Conservation (phyloP, 192 early-diverging fungal species). For the Funneliformis geosporum region DNA sequence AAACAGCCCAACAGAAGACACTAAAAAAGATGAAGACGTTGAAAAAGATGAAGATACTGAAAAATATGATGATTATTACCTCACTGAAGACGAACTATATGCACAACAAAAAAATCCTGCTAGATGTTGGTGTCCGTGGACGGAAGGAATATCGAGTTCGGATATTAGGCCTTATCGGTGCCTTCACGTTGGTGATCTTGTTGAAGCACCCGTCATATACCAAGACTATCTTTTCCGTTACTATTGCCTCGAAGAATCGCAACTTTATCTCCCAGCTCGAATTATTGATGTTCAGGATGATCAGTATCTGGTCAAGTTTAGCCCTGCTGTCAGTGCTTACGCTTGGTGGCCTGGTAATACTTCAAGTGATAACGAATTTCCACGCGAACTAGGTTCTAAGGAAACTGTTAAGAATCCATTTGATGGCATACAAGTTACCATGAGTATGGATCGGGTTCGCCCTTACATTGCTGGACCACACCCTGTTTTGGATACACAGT, state of each 20-base stretch:
- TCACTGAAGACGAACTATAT: background rate
- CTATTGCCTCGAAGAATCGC: constrained; percentile 9
- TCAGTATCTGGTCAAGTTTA: constrained; percentile 20
- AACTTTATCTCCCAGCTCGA: constrained; percentile 27
- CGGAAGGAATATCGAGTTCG: background rate
- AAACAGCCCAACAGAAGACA: background rate
- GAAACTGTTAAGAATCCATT: constrained; percentile 27
- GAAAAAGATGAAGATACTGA: background rate
- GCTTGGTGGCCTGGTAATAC: constrained; percentile 29
- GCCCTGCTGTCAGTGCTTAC: constrained; percentile 20
- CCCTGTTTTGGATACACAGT: constrained; percentile 11
- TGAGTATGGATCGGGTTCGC: constrained; percentile 25
- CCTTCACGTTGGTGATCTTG: constrained; percentile 26
- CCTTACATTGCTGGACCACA: background rate
- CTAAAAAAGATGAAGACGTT: too few species aligned
- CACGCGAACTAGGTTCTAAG: background rate
- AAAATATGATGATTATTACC: background rate
- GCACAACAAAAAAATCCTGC: background rate
- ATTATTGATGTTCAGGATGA: constrained; percentile 25
- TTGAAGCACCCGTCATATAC: constrained; percentile 26
- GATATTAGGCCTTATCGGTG: constrained; percentile 28
- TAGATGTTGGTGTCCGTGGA: constrained; percentile 27
- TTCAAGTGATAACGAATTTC: background rate
- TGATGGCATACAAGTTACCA: background rate
- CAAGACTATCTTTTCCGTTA: constrained; percentile 22